These are phyloP conservation scores for Pelargonium myrrhifolium DNA, from an alignment of 441 rosid genomes.

Conservation along the genomic window DNA sequence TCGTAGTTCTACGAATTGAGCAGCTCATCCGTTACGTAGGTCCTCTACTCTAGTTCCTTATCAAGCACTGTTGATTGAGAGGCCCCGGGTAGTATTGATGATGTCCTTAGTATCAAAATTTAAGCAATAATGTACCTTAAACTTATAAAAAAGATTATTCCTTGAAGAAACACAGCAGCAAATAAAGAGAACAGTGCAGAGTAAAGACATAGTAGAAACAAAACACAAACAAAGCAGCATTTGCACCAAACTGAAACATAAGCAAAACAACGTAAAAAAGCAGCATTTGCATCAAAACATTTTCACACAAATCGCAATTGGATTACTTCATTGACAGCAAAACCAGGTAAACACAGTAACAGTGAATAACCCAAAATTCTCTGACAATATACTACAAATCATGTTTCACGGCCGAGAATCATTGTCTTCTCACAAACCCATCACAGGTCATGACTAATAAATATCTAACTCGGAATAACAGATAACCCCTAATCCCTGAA, in stretches of 20 bases:
- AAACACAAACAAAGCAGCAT: not conserved
- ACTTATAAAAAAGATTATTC: no score
- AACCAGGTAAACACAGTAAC: not conserved
- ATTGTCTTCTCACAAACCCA: not conserved
- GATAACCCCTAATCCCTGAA: not conserved
- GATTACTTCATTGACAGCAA: not conserved
- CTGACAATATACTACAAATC: not conserved
- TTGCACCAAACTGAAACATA: not conserved
- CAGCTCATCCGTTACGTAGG: no score
- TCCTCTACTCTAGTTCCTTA: no score
- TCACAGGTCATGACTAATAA: not conserved
- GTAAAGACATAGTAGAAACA: no score
- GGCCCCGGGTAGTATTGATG: no score
- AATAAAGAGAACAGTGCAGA: no score
- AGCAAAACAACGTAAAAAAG: not conserved
- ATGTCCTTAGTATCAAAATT: no score
- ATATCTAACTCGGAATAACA: not conserved
- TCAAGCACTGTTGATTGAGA: no score
- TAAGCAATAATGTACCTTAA: no score
- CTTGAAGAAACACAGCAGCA: no score
- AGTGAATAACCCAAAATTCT: constrained; percentile 3
- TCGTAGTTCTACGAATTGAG: no score
- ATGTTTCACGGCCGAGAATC: not conserved
- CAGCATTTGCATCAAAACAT: not conserved
- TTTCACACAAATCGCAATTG: not conserved